phyloP scores from a whole-genome alignment of 2,329 filamentous ascomycete species.

The Leptographium lundbergii region DNA sequence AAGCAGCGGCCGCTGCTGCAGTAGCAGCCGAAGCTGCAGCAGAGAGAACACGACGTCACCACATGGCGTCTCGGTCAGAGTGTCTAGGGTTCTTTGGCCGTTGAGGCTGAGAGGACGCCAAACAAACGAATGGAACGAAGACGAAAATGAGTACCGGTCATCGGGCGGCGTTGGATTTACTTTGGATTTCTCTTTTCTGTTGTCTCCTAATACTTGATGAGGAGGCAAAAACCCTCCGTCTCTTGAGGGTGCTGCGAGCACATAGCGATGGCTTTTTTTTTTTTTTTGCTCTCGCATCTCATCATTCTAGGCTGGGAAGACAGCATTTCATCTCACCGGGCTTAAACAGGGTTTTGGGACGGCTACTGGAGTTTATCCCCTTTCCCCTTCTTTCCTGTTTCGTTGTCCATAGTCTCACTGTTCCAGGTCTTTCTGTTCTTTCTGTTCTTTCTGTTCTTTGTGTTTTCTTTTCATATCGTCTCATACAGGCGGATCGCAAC shows the following conservation, averaged over 20 bases:
- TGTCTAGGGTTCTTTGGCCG: background rate
- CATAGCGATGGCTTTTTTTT: background rate
- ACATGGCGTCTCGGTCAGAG: slow-evolving; percentile 1
- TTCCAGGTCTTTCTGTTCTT: background rate
- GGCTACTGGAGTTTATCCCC: background rate
- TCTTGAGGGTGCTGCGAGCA: background rate
- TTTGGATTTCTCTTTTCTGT: background rate
- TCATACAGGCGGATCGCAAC: background rate
- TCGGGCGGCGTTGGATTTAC: background rate
- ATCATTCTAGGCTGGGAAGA: background rate
- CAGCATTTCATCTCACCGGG: background rate
- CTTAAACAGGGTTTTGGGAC: background rate
- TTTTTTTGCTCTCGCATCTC: background rate
- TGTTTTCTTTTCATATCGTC: background rate
- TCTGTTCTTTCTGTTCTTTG: background rate
- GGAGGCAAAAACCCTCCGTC: background rate
- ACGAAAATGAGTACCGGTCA: background rate
- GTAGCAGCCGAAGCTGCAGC: background rate
- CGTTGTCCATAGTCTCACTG: background rate
- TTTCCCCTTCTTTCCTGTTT: background rate
- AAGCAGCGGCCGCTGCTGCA: background rate
- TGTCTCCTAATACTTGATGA: background rate
- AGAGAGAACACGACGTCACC: slow-evolving; percentile 6
- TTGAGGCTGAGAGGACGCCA: background rate
- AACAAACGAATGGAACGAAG: background rate